These are phyloP conservation scores for Haematococcus sp. DNA, from an alignment of 139 green algal genomes.

Conservation along the genomic window DNA sequence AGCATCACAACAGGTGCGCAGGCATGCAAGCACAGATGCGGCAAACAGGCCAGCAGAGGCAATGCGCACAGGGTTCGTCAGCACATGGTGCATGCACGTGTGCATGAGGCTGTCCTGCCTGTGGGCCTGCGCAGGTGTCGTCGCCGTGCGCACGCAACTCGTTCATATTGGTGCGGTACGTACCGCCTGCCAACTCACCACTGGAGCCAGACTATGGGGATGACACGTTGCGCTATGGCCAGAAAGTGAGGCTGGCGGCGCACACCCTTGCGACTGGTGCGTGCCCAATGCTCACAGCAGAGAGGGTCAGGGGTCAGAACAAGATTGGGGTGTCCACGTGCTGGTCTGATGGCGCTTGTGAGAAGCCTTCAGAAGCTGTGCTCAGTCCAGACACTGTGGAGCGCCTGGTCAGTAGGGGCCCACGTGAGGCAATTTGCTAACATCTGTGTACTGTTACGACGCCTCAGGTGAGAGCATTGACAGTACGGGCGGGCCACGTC, in stretches of 20 bases:
- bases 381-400: background rate
- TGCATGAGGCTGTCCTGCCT: no score
- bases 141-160: constrained; percentile 41
- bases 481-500: constrained; percentile 25
- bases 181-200: constrained; percentile 5
- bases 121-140: background rate
- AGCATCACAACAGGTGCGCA: constrained; percentile 29
- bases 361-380: background rate
- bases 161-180: constrained; percentile 49
- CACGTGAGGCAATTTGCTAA: background rate
- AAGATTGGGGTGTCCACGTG: no score
- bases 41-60: no score
- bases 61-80: no score
- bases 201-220: constrained; percentile 47
- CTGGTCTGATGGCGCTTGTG: background rate
- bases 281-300: no score
- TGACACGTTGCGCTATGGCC: constrained; percentile 41
- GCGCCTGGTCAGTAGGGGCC: background rate
- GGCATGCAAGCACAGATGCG: no score
- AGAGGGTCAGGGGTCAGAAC: no score
- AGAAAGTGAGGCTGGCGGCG: constrained; percentile 37
- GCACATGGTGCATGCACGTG: no score
- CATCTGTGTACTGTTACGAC: background rate
- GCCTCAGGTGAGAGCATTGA: constrained; percentile 26
- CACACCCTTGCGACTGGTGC: no score